Evolutionary conservation across 2,329 filamentous ascomycete genomes (phyloP).

Genomic region (Diplodia corticola): DNA sequence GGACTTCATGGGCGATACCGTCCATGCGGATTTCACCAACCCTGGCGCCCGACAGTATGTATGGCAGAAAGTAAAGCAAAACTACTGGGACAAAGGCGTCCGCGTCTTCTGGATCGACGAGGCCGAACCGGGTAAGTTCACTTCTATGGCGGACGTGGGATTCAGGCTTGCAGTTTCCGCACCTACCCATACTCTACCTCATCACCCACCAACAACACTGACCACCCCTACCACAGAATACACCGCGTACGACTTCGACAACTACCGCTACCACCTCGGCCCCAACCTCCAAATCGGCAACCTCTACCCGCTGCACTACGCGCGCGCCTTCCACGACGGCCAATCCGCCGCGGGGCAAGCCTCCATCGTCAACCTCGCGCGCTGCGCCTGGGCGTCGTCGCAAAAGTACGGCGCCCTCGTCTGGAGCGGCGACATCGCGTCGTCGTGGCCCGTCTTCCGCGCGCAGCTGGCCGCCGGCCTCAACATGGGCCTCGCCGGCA

Average conservation of each 20-base stretch:
- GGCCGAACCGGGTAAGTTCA: constrained; percentile 52
- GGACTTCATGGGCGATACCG: constrained; percentile 59
- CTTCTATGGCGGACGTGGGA: background rate
- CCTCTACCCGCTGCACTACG: constrained; percentile 60
- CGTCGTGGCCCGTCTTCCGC: constrained; percentile 60
- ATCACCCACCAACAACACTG: background rate
- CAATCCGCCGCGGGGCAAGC: constrained; percentile 50
- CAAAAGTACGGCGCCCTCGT: constrained; percentile 66
- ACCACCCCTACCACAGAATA: constrained; percentile 52
- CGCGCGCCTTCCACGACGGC: constrained; percentile 62
- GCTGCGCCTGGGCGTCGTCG: constrained; percentile 59
- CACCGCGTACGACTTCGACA: constrained; percentile 64
- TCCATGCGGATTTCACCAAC: constrained; percentile 66
- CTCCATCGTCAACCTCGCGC: constrained; percentile 60
- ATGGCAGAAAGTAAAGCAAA: constrained; percentile 59
- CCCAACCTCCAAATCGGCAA: constrained; percentile 60
- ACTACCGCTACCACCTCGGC: constrained; percentile 61
- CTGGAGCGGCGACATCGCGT: constrained; percentile 68
- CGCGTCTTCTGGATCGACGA: constrained; percentile 69
- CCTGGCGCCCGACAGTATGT: constrained; percentile 59
- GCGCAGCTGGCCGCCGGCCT: constrained; percentile 64
- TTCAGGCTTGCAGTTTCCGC: background rate
- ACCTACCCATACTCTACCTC: background rate
- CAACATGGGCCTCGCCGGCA: constrained; percentile 64
- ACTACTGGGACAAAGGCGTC: constrained; percentile 65